Conservation (phyloP, 495 filamentous ascomycete genomes). For the Podospora bellae-mahoneyi region DNA sequence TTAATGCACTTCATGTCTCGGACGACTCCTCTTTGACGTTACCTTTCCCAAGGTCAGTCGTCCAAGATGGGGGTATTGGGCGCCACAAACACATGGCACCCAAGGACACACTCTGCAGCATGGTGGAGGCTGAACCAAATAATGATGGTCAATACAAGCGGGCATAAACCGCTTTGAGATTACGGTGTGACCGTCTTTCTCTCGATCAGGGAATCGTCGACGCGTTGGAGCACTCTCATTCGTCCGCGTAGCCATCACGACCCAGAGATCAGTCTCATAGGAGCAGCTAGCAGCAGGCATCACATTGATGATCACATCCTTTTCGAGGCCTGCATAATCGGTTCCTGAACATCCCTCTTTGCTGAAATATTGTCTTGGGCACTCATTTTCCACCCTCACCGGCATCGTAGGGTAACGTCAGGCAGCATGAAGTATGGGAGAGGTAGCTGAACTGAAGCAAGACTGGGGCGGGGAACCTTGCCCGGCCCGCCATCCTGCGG, state of each 20-base stretch:
- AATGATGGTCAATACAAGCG: constrained; percentile 7
- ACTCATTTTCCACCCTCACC: not conserved
- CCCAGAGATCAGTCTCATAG: not conserved
- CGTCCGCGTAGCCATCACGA: not conserved
- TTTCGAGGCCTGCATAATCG: not conserved
- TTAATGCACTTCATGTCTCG: not conserved
- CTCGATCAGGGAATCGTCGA: not conserved
- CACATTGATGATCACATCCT: not conserved
- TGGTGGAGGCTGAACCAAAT: not conserved
- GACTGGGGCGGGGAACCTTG: constrained; percentile 8
- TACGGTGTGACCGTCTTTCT: not conserved
- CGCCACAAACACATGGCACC: not conserved
- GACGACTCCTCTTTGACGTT: not conserved
- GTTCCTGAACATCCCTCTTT: not conserved
- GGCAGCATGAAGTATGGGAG: not conserved
- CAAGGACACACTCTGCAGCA: not conserved
- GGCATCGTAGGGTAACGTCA: not conserved
- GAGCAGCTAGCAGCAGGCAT: not conserved
- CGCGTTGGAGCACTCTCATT: not conserved
- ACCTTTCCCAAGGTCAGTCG: not conserved
- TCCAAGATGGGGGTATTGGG: not conserved
- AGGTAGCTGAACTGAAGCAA: not conserved
- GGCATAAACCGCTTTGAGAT: constrained; percentile 1
- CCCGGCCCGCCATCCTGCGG: not conserved
- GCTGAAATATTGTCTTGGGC: not conserved